Evolutionary conservation across 331 rosid genomes (phyloP), one percentile per base, ranked within the genome.

Genomic region (Stylosanthes scabra): DNA sequence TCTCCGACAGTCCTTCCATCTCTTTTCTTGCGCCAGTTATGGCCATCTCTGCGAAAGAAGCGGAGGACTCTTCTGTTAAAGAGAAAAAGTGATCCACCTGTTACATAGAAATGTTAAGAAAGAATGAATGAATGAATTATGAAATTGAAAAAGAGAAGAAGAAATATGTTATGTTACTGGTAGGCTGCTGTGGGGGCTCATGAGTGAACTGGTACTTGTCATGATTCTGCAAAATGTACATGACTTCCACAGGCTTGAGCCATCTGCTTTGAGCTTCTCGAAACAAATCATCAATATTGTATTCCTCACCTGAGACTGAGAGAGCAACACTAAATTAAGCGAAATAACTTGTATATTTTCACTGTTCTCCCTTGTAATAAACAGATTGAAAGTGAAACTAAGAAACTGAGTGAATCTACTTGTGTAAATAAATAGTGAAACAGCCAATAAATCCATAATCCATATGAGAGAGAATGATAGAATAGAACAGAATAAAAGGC

Each of bases 1-100:
- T 93, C 98, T 47, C 93, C 93, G 52, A 93, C 97, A 42, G 98
- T 83, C 82, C 91, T 83, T 77, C 97, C 97, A 71, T 93, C 96
- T 78, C 72, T 93, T 88, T 93, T 93, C 77, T 90, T 93, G 15
- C 98, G 86, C 98, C 98, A 93, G 41, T 37, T 73, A 80, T 90
- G 98, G 37, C 98, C 98, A 62, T 93, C 98, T 77, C 11, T 88
- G 15, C 98, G 97, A 79, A 93, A 93, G 84, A 90, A 93, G 72
- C 97, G 90, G 79, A 93, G 80, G 65, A 93, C 85, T 79, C 97
- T 87, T 85, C 80, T 90, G 90, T 93, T 93, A 74, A 85, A 90
- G 61, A 93, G 91, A 76, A 87, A 93, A 79, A 93, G 79, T 54
- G 97, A 90, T 47, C 98, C 98, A 82, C 96, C 98, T 93, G 84